phyloP scores from a whole-genome alignment of 805 yeast genomes.

The Zygosaccharomyces siamensis region DNA sequence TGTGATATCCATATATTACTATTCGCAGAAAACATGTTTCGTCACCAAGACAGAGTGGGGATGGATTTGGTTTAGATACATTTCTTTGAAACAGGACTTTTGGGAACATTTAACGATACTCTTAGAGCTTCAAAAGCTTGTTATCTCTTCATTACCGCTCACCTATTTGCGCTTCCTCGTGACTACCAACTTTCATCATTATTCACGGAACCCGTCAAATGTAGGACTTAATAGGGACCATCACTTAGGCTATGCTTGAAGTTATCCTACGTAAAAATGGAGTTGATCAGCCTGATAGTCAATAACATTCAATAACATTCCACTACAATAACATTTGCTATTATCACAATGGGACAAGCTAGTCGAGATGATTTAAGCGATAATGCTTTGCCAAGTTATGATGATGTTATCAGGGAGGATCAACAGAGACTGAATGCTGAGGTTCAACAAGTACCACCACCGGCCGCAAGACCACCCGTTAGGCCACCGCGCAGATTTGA shows the following conservation, averaged over 20 bases:
- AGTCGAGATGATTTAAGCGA: constrained; percentile 8
- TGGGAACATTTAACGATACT: neutral
- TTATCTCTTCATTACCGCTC: neutral
- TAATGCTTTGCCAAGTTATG: constrained; percentile 42
- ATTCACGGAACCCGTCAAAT: neutral
- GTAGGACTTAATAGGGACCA: neutral
- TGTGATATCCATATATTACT: too few species aligned
- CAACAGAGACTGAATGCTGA: constrained; percentile 4
- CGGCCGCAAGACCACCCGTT: constrained; percentile 16
- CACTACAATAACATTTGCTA: neutral
- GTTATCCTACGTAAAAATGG: neutral
- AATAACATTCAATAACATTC: neutral
- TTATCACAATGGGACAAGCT: neutral
- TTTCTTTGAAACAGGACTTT: neutral
- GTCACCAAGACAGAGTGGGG: too few species aligned
- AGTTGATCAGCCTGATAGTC: neutral
- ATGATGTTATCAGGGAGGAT: constrained; percentile 36
- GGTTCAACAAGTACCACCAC: constrained; percentile 11
- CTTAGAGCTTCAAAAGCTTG: neutral
- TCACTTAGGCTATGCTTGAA: neutral
- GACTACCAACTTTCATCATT: neutral
- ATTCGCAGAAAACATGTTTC: too few species aligned
- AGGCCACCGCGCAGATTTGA: constrained; percentile 10
- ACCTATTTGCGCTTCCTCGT: neutral
- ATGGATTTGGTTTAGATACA: neutral